Evolutionary conservation across 1,139 yeast genomes (phyloP), one percentile per base, ranked within the genome.

Genomic region (Saccharomyces hybrid): DNA sequence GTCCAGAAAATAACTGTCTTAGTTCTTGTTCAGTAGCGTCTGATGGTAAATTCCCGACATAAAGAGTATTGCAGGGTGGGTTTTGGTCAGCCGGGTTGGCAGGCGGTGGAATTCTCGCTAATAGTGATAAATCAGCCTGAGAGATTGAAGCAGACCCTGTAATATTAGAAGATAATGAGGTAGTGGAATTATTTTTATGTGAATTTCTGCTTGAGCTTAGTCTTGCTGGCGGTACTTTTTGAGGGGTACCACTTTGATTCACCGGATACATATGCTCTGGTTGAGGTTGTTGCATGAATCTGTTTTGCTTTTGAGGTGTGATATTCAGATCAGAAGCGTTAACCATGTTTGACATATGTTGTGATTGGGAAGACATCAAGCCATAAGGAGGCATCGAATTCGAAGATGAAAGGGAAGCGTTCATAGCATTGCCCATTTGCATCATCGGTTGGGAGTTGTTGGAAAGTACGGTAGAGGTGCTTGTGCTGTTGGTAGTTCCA

Each of bases 1-100:
- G 96, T 12, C 90, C 86, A 27, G 95, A 81, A 70, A 93, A 93
- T 59, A 93, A 75, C 31, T 88, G 84, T 62, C 96, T 83, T 61
- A 93, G 79, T 71, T 93, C 99, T 57, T 87, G 88, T 69, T 93
- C 99, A 2, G 96, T 85, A 2, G 98, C 96, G 75, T 93, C 97
- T 9, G 96, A 96, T 2, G 99, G 99, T 64, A 93, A 78, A 69
- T 93, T 93, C 24, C 99, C 99, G 52, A 93, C 99, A 65, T 93
- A 93, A 56, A 93, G 76, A 0, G 99, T 93, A 70, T 93, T 93
- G 74, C 99, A 93, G 6, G 99, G 99, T 8, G 99, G 99, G 67
- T 93, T 93, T 73, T 93, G 99, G 72, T 93, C 99, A 2, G 99
- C 99, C 1, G 99, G 99, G 65, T 93, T 93, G 2, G 96, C 96